phyloP scores from a whole-genome alignment of 768 basidiomycete species.

The Tephrocybe rancida region DNA sequence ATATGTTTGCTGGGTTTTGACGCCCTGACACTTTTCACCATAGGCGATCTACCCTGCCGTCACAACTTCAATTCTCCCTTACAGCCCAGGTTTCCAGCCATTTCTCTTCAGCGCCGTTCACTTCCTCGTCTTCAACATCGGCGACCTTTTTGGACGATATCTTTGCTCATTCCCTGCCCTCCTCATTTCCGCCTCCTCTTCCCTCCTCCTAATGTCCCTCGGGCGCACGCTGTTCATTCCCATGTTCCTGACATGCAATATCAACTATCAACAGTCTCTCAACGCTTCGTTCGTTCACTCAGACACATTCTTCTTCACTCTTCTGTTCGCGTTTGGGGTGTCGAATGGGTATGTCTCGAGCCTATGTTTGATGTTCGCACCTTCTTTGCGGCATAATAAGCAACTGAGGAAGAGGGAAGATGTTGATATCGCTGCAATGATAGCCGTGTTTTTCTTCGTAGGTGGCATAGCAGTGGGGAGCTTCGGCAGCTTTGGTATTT shows the following conservation, averaged over 20 bases:
- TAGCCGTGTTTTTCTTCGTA: constrained; percentile 79
- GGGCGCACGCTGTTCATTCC: constrained; percentile 83
- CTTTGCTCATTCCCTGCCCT: constrained; percentile 67
- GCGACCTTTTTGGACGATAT: constrained; percentile 74
- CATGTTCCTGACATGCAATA: constrained; percentile 86
- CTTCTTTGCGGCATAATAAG: constrained; percentile 82
- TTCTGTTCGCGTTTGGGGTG: constrained; percentile 74
- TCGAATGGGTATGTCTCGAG: constrained; percentile 85
- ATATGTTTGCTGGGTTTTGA: neutral
- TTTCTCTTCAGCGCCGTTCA: constrained; percentile 82
- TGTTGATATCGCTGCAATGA: constrained; percentile 84
- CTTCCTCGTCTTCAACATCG: constrained; percentile 75
- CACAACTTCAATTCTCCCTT: constrained; percentile 74
- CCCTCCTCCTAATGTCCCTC: constrained; percentile 64
- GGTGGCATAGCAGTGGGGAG: constrained; percentile 80
- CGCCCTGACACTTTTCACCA: constrained; percentile 5
- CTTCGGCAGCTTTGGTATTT: constrained; percentile 78
- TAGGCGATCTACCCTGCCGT: constrained; percentile 89
- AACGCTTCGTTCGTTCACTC: constrained; percentile 66
- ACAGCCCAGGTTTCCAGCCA: constrained; percentile 68
- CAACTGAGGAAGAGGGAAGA: constrained; percentile 73
- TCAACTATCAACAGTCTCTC: constrained; percentile 49
- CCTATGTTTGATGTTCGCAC: constrained; percentile 79
- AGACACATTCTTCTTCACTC: constrained; percentile 73
- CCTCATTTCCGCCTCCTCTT: constrained; percentile 67